Evolutionary conservation across 2,329 filamentous ascomycete genomes (phyloP), one percentile per base, ranked within the genome.

Genomic region (Colletotrichum lindemuthianum): DNA sequence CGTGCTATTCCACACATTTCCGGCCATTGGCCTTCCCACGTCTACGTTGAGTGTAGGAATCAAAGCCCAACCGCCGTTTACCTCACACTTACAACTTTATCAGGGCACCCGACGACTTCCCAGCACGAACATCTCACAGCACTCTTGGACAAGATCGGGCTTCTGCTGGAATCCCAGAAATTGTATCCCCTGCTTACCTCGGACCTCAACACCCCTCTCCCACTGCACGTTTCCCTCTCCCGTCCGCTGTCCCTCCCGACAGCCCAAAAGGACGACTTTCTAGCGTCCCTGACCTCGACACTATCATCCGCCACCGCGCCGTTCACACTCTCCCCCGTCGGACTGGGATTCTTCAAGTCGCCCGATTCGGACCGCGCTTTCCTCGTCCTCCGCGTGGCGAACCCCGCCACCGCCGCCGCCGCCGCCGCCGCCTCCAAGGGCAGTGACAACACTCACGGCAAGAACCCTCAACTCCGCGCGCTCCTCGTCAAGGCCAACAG

Each of bases 141-240:
- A 6, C 76, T 87, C 43, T 76, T 85, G 40, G 65, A 72, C 33
- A 71, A 70, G 8, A 76, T 84, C 2, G 66, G 59, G 2, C 73
- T 72, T 9, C 70, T 81, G 8, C 70, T 71, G 15, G 65, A 70
- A 47, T 69, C 72, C 48, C 69, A 75, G n/a, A 70, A 78, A 56
- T 80, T 96, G 15, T 84, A 89, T 67, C 90, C 86, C 67, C 88
- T 96, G 65, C 80, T 98, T 6, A 86, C 85, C 45, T 96, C 90
- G 67, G 91, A 96, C 63, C 85, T 97, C 1, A 91, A 88, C 63
- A 88, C 89, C 6, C 89, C 91, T 6, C 81, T 92, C 53, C 95
- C 95, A 3, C 83, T 99, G 50, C 96, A 99, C 77, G 89, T 99
- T 72, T 97, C 93, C 70, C 84, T 99, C 7, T 98, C 96, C 8